Evolutionary conservation across 306 rosid genomes (phyloP).

Genomic region (Alnus glutinosa): DNA sequence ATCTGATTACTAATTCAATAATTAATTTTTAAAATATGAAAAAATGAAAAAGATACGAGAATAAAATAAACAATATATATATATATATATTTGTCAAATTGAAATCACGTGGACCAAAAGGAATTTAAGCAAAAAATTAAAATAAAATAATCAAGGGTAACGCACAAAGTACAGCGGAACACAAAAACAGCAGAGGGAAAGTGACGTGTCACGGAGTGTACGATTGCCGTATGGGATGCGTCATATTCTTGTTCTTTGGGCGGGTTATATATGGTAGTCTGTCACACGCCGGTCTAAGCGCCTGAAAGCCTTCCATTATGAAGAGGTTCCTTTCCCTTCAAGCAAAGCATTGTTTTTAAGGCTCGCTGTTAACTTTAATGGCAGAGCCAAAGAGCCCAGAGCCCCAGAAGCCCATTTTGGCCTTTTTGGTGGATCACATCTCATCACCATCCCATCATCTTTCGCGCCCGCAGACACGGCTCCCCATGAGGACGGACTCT

Average conservation of each 20-base stretch:
- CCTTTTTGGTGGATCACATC: conserved; percentile 24
- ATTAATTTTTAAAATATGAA: too few relatives aligned
- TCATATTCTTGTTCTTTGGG: conserved; percentile 47
- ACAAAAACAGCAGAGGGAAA: conserved; percentile 5
- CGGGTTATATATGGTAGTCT: not conserved
- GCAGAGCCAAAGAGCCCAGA: too few relatives aligned
- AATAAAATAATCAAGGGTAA: too few relatives aligned
- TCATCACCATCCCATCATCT: conserved; percentile 40
- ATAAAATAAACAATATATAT: too few relatives aligned
- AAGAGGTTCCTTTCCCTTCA: conserved; percentile 55
- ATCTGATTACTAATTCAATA: too few relatives aligned
- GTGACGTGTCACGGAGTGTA: conserved; percentile 35
- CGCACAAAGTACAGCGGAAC: not conserved
- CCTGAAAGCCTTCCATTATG: not conserved
- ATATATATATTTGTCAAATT: too few relatives aligned
- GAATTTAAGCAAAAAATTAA: too few relatives aligned
- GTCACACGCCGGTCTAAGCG: conserved; percentile 28
- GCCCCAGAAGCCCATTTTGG: conserved; percentile 3
- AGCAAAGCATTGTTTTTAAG: conserved; percentile 43
- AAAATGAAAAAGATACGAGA: too few relatives aligned
- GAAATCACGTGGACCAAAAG: too few relatives aligned
- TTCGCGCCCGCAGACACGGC: conserved; percentile 30
- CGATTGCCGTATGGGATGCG: conserved; percentile 49
- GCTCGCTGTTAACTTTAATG: not conserved
- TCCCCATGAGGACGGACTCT: conserved; percentile 27